These are phyloP conservation scores for Colletotrichum sp. DNA, from an alignment of 2,329 filamentous ascomycete genomes.

Conservation along the genomic window DNA sequence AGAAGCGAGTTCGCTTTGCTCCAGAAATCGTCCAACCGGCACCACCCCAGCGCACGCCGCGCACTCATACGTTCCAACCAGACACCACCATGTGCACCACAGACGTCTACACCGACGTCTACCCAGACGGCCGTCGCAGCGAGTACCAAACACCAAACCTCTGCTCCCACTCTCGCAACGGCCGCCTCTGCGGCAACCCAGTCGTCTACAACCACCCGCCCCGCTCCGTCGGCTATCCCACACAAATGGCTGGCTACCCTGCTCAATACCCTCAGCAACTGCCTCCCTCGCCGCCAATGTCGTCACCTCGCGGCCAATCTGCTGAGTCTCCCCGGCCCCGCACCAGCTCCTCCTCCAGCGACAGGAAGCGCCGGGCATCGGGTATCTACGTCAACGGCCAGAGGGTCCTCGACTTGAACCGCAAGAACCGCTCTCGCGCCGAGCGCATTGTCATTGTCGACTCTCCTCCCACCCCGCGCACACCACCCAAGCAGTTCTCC, in stretches of 20 bases:
- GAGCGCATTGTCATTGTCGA: conserved; percentile 52
- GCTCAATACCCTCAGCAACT: conserved; percentile 34
- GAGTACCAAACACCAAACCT: conserved; percentile 38
- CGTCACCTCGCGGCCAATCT: conserved; percentile 31
- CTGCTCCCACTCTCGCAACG: conserved; percentile 44
- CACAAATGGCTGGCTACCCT: conserved; percentile 12
- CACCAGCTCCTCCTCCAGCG: conserved; percentile 33
- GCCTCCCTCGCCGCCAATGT: conserved; percentile 43
- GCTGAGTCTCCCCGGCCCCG: conserved; percentile 43
- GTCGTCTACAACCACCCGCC: conserved; percentile 45
- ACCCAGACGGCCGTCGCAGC: conserved; percentile 47
- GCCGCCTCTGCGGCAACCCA: conserved; percentile 46
- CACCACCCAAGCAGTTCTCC: conserved; percentile 47
- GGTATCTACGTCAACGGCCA: conserved; percentile 43
- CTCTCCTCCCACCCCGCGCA: conserved; percentile 49
- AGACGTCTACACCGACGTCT: conserved; percentile 50
- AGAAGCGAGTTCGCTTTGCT: conserved; percentile 6
- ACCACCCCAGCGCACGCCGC: conserved; percentile 12
- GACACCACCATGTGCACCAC: conserved; percentile 57
- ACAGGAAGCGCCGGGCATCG: conserved; percentile 35
- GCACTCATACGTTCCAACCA: conserved; percentile 16
- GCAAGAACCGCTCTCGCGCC: conserved; percentile 35
- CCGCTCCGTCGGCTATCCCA: conserved; percentile 37
- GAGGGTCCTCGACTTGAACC: conserved; percentile 38
- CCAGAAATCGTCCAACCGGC: conserved; percentile 7